Conservation (phyloP, 164 flowering plant genomes). For the Kingdonia uniflora region DNA sequence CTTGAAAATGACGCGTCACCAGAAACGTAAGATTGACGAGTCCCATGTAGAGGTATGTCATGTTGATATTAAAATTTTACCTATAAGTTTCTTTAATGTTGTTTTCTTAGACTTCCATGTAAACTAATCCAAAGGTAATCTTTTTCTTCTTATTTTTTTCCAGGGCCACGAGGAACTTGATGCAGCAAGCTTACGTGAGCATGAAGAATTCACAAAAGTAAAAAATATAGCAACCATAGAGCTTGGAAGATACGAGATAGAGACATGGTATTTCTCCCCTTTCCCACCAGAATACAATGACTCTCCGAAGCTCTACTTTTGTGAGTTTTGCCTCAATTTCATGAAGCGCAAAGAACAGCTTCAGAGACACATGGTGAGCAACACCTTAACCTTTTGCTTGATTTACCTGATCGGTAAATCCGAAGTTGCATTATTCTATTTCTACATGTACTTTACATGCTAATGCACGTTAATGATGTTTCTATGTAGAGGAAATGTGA, state of each 20-base stretch:
- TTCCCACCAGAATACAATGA: constrained; percentile 98
- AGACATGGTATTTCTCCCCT: constrained; percentile 99
- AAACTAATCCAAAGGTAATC: neutral
- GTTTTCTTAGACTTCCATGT: too few relatives aligned
- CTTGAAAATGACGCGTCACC: constrained; percentile 98
- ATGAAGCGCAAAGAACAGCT: constrained; percentile 99
- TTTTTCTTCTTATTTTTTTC: constrained; percentile 7
- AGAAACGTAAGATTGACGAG: constrained; percentile 96
- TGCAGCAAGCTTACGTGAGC: constrained; percentile 98
- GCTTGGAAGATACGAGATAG: constrained; percentile 96
- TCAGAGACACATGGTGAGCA: constrained; percentile 97
- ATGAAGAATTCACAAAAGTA: constrained; percentile 97
- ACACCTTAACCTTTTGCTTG: constrained; percentile 8
- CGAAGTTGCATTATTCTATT: too few relatives aligned
- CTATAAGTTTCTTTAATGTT: too few relatives aligned
- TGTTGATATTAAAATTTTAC: too few relatives aligned
- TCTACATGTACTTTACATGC: neutral
- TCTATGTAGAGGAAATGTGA: constrained; percentile 77
- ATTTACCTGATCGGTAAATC: too few relatives aligned
- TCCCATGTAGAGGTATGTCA: constrained; percentile 86
- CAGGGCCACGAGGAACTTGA: constrained; percentile 99
- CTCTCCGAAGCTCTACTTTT: constrained; percentile 69
- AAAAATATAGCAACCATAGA: constrained; percentile 95
- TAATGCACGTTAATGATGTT: neutral
- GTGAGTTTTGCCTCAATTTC: constrained; percentile 96